Evolutionary conservation across 2,329 filamentous ascomycete species (phyloP).

Genomic region (Penicillium sclerotigenum): DNA sequence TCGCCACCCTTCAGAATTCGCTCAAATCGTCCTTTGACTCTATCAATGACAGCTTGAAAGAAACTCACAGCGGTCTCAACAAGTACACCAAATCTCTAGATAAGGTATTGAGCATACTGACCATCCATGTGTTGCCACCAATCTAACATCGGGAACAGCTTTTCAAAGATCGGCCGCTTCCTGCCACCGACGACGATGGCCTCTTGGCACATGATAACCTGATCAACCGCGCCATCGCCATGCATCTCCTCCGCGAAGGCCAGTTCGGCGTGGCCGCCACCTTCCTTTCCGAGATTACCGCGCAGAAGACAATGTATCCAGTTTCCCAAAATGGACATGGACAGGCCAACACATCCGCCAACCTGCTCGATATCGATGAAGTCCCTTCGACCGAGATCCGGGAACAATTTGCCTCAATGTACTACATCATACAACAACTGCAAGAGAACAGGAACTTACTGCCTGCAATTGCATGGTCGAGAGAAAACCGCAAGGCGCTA

Average conservation of each 20-base stretch:
- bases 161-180: constrained; percentile 65
- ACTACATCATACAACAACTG: constrained; percentile 76
- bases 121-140: not conserved
- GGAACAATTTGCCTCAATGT: constrained; percentile 82
- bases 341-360: constrained; percentile 24
- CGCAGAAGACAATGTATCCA: constrained; percentile 39
- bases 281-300: constrained; percentile 70
- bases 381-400: constrained; percentile 68
- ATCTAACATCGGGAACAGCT: constrained; percentile 44
- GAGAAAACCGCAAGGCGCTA: constrained; percentile 64
- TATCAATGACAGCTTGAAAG: constrained; percentile 76
- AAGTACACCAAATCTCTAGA: constrained; percentile 83
- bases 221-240: constrained; percentile 89
- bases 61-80: constrained; percentile 76
- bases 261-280: constrained; percentile 84
- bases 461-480: constrained; percentile 86
- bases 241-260: constrained; percentile 93
- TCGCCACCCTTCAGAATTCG: constrained; percentile 82
- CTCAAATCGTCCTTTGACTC: constrained; percentile 76
- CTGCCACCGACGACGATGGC: constrained; percentile 76
- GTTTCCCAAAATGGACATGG: not conserved
- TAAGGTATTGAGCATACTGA: constrained; percentile 53
- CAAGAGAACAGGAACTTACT: constrained; percentile 67
- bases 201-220: constrained; percentile 71
- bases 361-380: constrained; percentile 53